Conservation (phyloP, 257 asterid genomes). For the Solanum tarijense region DNA sequence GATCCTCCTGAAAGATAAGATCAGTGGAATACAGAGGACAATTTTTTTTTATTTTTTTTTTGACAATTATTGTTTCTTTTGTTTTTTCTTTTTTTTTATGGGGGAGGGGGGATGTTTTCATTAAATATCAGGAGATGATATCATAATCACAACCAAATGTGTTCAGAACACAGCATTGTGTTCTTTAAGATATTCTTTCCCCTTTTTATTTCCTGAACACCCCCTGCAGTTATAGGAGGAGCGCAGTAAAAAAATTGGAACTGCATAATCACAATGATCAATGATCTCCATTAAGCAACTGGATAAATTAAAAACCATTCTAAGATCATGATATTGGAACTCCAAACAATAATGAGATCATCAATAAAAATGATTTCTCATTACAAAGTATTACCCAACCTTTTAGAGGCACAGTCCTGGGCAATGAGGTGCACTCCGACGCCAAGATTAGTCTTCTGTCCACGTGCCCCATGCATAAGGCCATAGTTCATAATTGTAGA, state of each 20-base stretch:
- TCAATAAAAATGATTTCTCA: not conserved
- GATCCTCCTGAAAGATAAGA: not conserved
- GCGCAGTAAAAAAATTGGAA: not conserved
- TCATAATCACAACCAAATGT: not conserved
- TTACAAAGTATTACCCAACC: slow-evolving; percentile 30
- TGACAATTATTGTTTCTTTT: not conserved
- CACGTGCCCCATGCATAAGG: slow-evolving; percentile 33
- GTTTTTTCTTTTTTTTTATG: not conserved
- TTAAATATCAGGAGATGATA: not conserved
- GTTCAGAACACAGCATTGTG: not conserved
- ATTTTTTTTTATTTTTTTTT: not conserved
- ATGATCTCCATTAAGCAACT: not conserved
- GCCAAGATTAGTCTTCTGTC: slow-evolving; percentile 29
- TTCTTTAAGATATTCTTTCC: not conserved
- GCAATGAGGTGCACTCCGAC: slow-evolving; percentile 66
- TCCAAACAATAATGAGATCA: not conserved
- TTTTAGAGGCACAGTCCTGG: slow-evolving; percentile 48
- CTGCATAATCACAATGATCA: not conserved
- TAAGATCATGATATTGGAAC: not conserved
- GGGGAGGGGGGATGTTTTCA: not conserved
- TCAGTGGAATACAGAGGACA: not conserved
- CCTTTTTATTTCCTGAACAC: not conserved
- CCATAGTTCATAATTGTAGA: slow-evolving; percentile 53
- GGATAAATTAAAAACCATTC: not conserved
- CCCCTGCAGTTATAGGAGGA: not conserved